phyloP scores from a whole-genome alignment of 148 eudicot species.

The Chenopodium quinoa region DNA sequence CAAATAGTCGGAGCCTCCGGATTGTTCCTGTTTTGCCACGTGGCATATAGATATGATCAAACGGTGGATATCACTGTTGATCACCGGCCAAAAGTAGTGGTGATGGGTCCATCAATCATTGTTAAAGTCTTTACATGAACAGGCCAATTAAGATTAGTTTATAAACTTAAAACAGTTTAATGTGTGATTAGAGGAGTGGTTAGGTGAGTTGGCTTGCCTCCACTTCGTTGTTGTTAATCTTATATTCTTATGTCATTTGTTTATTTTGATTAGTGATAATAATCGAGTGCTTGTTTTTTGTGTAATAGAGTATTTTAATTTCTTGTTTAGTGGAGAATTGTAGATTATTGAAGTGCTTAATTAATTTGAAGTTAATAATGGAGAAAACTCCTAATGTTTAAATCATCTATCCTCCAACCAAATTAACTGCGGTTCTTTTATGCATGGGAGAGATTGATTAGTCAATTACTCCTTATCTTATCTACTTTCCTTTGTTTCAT shows the following conservation, averaged over 20 bases:
- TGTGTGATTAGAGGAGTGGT: constrained; percentile 23
- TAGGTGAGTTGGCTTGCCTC: constrained; percentile 33
- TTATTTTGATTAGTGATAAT: not conserved
- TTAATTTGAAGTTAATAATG: not conserved
- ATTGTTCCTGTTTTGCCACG: constrained; percentile 33
- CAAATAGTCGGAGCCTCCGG: constrained; percentile 41
- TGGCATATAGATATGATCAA: constrained; percentile 26
- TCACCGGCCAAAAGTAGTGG: constrained; percentile 34
- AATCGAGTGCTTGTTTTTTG: not conserved
- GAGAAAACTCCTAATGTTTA: not conserved
- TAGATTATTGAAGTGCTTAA: not conserved
- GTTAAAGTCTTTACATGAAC: constrained; percentile 24
- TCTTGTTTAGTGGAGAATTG: constrained; percentile 5
- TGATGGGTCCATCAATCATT: constrained; percentile 27
- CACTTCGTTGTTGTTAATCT: constrained; percentile 13
- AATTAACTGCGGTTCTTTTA: no score
- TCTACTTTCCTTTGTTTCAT: no score
- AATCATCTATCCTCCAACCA: not conserved
- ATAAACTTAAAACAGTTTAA: constrained; percentile 12
- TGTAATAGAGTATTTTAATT: not conserved
- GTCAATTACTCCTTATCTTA: no score
- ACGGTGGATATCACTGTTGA: constrained; percentile 15
- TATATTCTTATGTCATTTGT: constrained; percentile 14
- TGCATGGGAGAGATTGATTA: no score
- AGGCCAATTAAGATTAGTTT: constrained; percentile 18